Conservation (phyloP, 495 filamentous ascomycete genomes). For the Aspergillus egyptiacus region DNA sequence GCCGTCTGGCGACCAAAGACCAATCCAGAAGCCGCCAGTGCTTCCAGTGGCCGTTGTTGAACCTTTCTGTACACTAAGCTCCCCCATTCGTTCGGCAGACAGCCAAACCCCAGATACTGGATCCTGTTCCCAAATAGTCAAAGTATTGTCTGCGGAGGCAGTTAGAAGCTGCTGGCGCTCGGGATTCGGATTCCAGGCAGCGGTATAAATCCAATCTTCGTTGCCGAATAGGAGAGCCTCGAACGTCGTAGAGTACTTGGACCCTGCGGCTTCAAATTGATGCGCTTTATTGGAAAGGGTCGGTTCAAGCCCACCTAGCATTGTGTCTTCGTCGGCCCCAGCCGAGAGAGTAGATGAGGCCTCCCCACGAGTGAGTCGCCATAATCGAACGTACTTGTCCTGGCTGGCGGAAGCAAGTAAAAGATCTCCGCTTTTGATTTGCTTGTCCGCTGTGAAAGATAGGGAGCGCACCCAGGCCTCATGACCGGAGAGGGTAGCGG, state of each 20-base stretch:
- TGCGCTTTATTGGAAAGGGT: constrained; percentile 84
- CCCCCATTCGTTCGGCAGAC: constrained; percentile 74
- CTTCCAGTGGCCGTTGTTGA: constrained; percentile 93
- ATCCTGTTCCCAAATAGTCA: constrained; percentile 89
- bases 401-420: constrained; percentile 91
- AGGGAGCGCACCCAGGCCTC: constrained; percentile 92
- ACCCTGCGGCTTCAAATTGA: constrained; percentile 50
- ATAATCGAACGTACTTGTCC: constrained; percentile 94
- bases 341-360: constrained; percentile 24
- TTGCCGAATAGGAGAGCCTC: constrained; percentile 93
- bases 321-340: constrained; percentile 41
- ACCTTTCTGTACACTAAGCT: constrained; percentile 89
- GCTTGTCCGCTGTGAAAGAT: constrained; percentile 62
- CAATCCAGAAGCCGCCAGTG: constrained; percentile 92
- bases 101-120: constrained; percentile 82
- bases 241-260: constrained; percentile 76
- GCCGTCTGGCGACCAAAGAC: constrained; percentile 82
- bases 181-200: constrained; percentile 59
- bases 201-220: constrained; percentile 96
- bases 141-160: constrained; percentile 89
- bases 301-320: constrained; percentile 55
- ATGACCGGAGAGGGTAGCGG: constrained; percentile 79
- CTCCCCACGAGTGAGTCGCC: constrained; percentile 72
- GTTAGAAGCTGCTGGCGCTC: constrained; percentile 69
- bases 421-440: constrained; percentile 54